Conservation (phyloP, 768 basidiomycete genomes). For the Hemileccinum rubropunctum region DNA sequence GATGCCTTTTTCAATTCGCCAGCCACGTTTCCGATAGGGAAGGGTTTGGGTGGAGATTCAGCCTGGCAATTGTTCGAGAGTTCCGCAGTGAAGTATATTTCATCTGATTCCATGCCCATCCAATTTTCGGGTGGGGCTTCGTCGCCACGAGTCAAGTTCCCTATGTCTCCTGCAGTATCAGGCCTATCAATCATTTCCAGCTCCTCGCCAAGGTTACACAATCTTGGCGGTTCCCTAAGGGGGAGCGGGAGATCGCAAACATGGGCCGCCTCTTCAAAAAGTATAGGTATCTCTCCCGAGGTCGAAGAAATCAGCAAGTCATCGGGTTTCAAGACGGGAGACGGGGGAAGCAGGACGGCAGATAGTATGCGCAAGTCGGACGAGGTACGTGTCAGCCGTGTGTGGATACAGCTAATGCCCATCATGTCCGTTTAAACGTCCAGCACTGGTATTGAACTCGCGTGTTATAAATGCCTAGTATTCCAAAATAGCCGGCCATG, state of each 20-base stretch:
- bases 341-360: constrained; percentile 39
- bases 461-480: constrained; percentile 11
- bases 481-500: constrained; percentile 16
- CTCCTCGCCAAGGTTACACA: constrained; percentile 8
- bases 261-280: constrained; percentile 32
- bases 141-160: neutral
- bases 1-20: neutral
- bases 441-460: neutral
- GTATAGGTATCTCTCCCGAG: constrained; percentile 52
- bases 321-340: constrained; percentile 44
- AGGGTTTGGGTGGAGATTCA: constrained; percentile 1
- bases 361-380: constrained; percentile 40
- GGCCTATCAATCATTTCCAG: neutral
- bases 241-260: constrained; percentile 6
- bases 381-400: constrained; percentile 37
- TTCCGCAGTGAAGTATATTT: neutral
- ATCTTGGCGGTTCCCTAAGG: neutral
- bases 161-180: neutral
- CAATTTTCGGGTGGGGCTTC: constrained; percentile 2
- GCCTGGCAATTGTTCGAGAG: neutral
- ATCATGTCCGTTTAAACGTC: constrained; percentile 4
- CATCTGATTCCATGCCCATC: constrained; percentile 3
- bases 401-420: constrained; percentile 16
- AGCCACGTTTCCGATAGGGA: neutral
- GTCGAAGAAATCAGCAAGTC: constrained; percentile 36